Evolutionary conservation across 2,329 filamentous ascomycete genomes (phyloP).

Genomic region (Didymella pinodella): DNA sequence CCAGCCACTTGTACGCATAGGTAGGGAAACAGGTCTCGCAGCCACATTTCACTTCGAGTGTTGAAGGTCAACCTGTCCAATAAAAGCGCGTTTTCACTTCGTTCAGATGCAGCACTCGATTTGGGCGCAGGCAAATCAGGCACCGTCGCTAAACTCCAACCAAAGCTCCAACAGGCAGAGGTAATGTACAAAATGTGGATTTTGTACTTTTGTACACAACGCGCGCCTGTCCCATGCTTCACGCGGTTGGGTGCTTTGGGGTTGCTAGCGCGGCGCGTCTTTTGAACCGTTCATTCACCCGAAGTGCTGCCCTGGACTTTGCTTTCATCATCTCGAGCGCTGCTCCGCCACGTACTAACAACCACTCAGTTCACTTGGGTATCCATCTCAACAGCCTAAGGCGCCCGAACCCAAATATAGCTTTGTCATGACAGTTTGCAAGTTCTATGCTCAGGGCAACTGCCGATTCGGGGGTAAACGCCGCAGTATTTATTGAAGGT

Average conservation of each 20-base stretch:
- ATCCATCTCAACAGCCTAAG: neutral
- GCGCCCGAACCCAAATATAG: conserved; percentile 1
- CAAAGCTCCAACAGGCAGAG: conserved; percentile 27
- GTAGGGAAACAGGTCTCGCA: neutral
- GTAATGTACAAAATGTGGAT: conserved; percentile 27
- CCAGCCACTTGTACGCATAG: neutral
- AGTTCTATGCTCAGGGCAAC: conserved; percentile 69
- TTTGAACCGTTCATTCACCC: conserved; percentile 24
- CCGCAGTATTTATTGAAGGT: neutral
- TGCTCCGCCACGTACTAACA: conserved; percentile 23
- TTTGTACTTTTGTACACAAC: conserved; percentile 20
- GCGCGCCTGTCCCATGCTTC: conserved; percentile 13
- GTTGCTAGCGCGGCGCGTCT: conserved; percentile 35
- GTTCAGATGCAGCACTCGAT: conserved; percentile 28
- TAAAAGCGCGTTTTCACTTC: conserved; percentile 11
- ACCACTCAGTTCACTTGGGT: conserved; percentile 23
- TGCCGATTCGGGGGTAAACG: conserved; percentile 70
- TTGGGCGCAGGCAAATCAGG: conserved; percentile 25
- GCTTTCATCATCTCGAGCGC: conserved; percentile 14
- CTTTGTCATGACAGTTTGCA: conserved; percentile 61
- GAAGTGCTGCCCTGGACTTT: conserved; percentile 16
- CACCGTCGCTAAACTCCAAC: neutral
- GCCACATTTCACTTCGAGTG: neutral
- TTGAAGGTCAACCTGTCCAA: conserved; percentile 11
- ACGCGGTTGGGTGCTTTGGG: conserved; percentile 12